phyloP scores from a whole-genome alignment of 2,329 filamentous ascomycete species.

The Trichoderma polysporum region DNA sequence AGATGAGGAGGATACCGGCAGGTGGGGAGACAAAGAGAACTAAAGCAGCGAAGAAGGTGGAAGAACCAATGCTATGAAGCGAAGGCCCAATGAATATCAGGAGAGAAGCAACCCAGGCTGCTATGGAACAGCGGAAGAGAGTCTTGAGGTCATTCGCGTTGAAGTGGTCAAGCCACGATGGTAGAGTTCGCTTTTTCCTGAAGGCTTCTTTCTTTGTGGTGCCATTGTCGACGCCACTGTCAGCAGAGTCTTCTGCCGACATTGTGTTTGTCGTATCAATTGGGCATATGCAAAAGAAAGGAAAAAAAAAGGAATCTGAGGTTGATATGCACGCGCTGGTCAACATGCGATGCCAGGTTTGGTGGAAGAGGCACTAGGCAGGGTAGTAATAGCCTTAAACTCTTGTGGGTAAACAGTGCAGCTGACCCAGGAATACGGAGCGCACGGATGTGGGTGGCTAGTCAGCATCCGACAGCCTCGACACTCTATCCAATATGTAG shows the following conservation, averaged over 20 bases:
- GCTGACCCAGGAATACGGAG: not conserved
- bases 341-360: not conserved
- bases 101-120: conserved; percentile 46
- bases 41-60: conserved; percentile 45
- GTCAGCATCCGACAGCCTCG: not conserved
- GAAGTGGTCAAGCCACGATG: conserved; percentile 45
- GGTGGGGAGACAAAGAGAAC: conserved; percentile 48
- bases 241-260: not conserved
- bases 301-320: too few relatives aligned
- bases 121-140: conserved; percentile 46
- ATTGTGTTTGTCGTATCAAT: not conserved
- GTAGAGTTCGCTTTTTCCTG: conserved; percentile 22
- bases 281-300: not conserved
- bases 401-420: not conserved
- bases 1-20: conserved; percentile 45
- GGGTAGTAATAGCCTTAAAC: not conserved
- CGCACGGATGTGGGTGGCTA: not conserved
- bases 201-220: not conserved
- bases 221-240: not conserved
- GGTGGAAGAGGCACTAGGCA: not conserved
- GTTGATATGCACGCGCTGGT: too few relatives aligned
- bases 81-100: conserved; percentile 48
- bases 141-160: conserved; percentile 47
- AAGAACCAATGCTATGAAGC: conserved; percentile 41
- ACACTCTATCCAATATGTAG: not conserved